Base-by-base conservation (phyloP, 2,329 filamentous ascomycete species). In the Hirsutella minnesotensis region DNA sequence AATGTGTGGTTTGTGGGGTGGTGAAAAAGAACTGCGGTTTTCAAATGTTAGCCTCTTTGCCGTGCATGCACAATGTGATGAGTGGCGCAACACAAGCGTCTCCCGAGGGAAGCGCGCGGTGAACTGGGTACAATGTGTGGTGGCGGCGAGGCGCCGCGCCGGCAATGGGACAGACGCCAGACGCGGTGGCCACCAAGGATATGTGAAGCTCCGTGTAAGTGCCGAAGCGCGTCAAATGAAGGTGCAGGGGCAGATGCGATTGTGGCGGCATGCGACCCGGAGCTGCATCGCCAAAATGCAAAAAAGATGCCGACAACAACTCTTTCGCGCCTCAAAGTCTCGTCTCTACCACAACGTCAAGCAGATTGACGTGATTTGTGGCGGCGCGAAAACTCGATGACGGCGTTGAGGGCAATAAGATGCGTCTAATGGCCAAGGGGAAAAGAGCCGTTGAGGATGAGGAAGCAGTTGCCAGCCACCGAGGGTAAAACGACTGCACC, bases 271-370 rank as follows among this genome's bases (percentile, higher is more conserved):
- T 45, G 39, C 24, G 12, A 27, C 7, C 24, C 24, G 24, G 7
- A 27, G 24, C 7, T 7, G 24, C 24, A 12, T 27, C 24, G 24
- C 24, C 24, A 27, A 27, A 12, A 12, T 27, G 24, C 7, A 42
- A 64, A 61, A 56, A 16, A 46, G 46, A 55, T 55, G 56, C 33
- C 18, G 12, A 18, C 13, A 7, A 18, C 9, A 35, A n/a, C n/a
- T 16, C 15, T 35, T 18, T 16, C 66, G 56, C 64, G 68, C 65
- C 56, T 61, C 55, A 48, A 49, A 24, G 30, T 40, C 45, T 39
- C 42, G 49, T 58, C 55, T 39, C 13, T 22, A 30, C 44, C 47
- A 42, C 46, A 46, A 42, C 24, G 45, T 45, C 51, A 56, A 56
- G 48, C 55, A 54, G 50, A 53, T 51, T 46, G 49, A 45, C 44